Evolutionary conservation across 2,329 filamentous ascomycete species (phyloP).

Genomic region (Monosporascus sp.): DNA sequence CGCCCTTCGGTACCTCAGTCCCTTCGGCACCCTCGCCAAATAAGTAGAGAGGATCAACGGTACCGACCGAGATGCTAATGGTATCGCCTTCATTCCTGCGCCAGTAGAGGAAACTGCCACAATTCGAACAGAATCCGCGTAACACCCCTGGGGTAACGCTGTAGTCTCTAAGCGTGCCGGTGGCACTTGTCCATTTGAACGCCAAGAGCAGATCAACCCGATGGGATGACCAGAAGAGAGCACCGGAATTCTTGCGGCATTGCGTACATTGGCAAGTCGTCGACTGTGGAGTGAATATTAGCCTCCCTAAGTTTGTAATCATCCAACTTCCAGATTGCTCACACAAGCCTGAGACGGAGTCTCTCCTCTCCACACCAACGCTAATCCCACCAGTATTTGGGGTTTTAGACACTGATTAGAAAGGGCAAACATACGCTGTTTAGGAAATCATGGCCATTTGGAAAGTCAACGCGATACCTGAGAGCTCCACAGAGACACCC

Average conservation of each 20-base stretch:
- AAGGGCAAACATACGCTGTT: too few relatives aligned
- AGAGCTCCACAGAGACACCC: conserved; percentile 48
- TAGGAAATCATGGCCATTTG: conserved; percentile 39
- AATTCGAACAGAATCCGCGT: conserved; percentile 44
- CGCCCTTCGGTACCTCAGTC: conserved; percentile 4
- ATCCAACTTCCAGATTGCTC: too few relatives aligned
- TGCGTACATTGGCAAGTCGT: conserved; percentile 51
- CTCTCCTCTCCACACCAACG: too few relatives aligned
- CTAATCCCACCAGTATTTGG: too few relatives aligned
- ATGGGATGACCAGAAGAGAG: conserved; percentile 40
- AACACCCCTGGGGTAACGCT: conserved; percentile 33
- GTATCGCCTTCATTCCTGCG: conserved; percentile 23
- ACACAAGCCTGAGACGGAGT: too few relatives aligned
- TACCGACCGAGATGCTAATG: conserved; percentile 36
- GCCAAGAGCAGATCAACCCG: conserved; percentile 25
- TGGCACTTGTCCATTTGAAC: conserved; percentile 30
- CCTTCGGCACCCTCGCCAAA: conserved; percentile 22
- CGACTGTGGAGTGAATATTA: conserved; percentile 23
- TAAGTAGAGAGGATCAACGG: conserved; percentile 40
- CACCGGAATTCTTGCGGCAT: conserved; percentile 47
- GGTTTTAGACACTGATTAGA: too few relatives aligned
- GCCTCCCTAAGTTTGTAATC: too few relatives aligned
- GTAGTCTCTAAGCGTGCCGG: conserved; percentile 34
- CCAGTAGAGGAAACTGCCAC: conserved; percentile 48
- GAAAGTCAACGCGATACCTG: conserved; percentile 44